Conservation (phyloP, 805 yeast species). For the Wickerhamiella kazuoi region DNA sequence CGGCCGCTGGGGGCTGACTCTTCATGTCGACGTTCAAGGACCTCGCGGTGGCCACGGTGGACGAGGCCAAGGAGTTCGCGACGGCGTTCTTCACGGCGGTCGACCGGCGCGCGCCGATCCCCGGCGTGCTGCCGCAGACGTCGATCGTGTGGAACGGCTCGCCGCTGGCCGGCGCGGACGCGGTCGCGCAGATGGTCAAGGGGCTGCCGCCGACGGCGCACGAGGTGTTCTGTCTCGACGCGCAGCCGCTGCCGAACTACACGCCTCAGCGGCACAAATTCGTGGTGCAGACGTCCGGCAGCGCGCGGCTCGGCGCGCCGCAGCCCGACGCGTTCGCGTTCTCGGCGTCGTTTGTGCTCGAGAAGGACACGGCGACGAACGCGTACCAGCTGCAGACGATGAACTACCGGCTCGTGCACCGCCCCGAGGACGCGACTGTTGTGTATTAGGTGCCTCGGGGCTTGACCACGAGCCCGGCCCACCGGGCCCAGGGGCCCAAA, state of each 20-base stretch:
- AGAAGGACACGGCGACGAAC: constrained; percentile 11
- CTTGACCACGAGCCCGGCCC: too few species aligned
- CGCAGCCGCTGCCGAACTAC: constrained; percentile 22
- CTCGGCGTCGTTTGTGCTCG: constrained; percentile 17
- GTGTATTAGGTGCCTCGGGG: background rate
- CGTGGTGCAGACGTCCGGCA: constrained; percentile 20
- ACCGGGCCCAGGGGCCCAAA: too few species aligned
- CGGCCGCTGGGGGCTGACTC: constrained; percentile 1
- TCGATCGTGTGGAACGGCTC: constrained; percentile 27
- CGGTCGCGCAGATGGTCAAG: constrained; percentile 19
- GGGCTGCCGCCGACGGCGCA: constrained; percentile 23
- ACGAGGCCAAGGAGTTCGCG: background rate
- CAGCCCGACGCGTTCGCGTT: constrained; percentile 16
- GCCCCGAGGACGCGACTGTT: constrained; percentile 9
- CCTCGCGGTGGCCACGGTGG: background rate
- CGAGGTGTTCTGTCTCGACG: constrained; percentile 21
- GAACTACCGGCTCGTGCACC: constrained; percentile 22
- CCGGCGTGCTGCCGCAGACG: constrained; percentile 16
- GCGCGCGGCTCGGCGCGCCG: constrained; percentile 18
- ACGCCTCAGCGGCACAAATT: constrained; percentile 14
- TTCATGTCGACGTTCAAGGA: background rate
- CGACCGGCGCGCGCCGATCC: background rate
- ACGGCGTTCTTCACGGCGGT: background rate
- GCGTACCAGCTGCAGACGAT: constrained; percentile 14
- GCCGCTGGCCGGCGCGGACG: constrained; percentile 24